phyloP scores from a whole-genome alignment of 2,329 filamentous ascomycete genomes.

The Paraphoma chrysanthemicola region DNA sequence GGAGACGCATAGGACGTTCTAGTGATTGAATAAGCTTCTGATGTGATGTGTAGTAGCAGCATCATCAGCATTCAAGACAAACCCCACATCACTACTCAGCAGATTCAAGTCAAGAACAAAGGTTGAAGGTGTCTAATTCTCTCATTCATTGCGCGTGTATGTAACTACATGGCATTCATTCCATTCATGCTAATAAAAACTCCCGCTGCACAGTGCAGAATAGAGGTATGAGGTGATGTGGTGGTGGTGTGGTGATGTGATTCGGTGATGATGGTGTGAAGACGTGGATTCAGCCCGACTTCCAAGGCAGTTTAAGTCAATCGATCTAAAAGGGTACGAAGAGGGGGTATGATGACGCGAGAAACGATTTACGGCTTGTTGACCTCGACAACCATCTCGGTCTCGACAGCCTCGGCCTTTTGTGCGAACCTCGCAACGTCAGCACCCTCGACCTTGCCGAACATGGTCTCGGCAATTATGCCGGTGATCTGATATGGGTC shows the following conservation, averaged over 20 bases:
- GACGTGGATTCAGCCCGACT: too few relatives aligned
- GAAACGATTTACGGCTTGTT: conserved; percentile 31
- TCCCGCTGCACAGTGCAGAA: conserved; percentile 8
- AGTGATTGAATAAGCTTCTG: too few relatives aligned
- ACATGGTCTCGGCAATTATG: conserved; percentile 77
- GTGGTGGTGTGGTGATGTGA: background rate
- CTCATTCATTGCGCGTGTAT: background rate
- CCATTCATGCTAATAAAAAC: conserved; percentile 1
- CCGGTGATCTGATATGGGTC: conserved; percentile 86
- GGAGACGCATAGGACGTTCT: too few relatives aligned
- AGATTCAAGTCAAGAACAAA: background rate
- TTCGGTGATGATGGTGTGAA: too few relatives aligned
- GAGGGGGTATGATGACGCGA: conserved; percentile 19
- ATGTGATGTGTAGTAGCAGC: too few relatives aligned
- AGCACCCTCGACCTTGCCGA: conserved; percentile 58
- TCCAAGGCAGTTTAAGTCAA: background rate
- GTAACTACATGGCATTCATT: background rate
- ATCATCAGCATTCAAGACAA: too few relatives aligned
- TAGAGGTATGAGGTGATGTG: background rate
- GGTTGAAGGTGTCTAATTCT: background rate
- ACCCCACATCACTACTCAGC: too few relatives aligned
- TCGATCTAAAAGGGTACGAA: conserved; percentile 2
- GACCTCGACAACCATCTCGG: conserved; percentile 42
- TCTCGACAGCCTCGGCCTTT: conserved; percentile 42
- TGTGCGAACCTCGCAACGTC: conserved; percentile 52